phyloP scores from a whole-genome alignment of 768 basidiomycete species.

The Pleurotus sapidus region DNA sequence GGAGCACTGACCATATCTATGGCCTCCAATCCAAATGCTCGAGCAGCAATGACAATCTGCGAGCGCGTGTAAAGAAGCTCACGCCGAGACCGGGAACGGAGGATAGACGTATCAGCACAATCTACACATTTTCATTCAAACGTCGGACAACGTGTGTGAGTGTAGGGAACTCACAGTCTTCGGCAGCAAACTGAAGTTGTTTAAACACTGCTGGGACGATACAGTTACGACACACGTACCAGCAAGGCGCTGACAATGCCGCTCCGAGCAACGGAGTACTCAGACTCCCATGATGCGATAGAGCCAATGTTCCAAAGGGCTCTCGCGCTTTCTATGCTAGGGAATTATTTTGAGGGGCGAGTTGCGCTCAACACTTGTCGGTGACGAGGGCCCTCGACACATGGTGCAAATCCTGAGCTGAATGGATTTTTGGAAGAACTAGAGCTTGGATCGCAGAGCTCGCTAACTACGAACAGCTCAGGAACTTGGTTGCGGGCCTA shows the following conservation, averaged over 20 bases:
- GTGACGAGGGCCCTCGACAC: slow-evolving; percentile 44
- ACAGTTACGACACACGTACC: slow-evolving; percentile 36
- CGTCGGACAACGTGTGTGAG: background rate
- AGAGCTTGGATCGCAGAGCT: slow-evolving; percentile 52
- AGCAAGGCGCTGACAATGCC: slow-evolving; percentile 63
- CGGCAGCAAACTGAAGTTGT: slow-evolving; percentile 79
- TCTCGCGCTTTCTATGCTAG: slow-evolving; percentile 82
- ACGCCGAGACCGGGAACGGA: slow-evolving; percentile 67
- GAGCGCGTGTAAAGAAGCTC: slow-evolving; percentile 87
- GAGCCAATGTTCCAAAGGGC: slow-evolving; percentile 62
- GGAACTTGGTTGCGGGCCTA: background rate
- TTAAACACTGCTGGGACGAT: background rate
- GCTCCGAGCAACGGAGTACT: slow-evolving; percentile 42
- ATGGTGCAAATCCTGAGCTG: slow-evolving; percentile 57
- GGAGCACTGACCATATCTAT: slow-evolving; percentile 75
- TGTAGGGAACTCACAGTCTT: slow-evolving; percentile 67
- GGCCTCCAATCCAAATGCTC: slow-evolving; percentile 78
- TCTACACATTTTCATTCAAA: slow-evolving; percentile 44
- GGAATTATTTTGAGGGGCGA: slow-evolving; percentile 60
- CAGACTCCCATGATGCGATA: slow-evolving; percentile 70
- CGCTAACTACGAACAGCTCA: slow-evolving; percentile 22
- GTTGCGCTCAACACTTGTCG: slow-evolving; percentile 14
- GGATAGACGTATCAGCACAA: slow-evolving; percentile 85
- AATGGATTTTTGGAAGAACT: slow-evolving; percentile 85
- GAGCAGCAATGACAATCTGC: slow-evolving; percentile 76